Evolutionary conservation across 805 yeast species (phyloP).

Genomic region (Sporopachydermia lactativora): DNA sequence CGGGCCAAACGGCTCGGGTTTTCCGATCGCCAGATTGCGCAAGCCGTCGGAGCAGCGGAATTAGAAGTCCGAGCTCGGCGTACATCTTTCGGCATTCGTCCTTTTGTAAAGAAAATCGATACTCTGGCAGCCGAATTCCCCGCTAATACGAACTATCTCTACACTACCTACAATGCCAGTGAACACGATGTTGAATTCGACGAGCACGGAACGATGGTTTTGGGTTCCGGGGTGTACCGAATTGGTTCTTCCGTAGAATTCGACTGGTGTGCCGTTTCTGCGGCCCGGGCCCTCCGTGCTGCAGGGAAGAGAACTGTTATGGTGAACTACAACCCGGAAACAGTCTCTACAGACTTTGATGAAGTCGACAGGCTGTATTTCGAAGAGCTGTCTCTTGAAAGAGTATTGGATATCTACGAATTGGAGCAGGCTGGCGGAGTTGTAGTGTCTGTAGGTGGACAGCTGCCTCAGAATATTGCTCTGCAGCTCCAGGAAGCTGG

Average conservation of each 20-base stretch:
- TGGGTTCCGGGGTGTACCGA: constrained; percentile 98
- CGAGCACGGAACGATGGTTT: constrained; percentile 85
- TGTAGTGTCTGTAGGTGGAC: constrained; percentile 96
- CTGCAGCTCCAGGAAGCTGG: constrained; percentile 65
- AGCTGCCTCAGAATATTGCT: constrained; percentile 95
- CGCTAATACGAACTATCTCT: constrained; percentile 87
- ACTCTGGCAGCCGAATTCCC: constrained; percentile 99
- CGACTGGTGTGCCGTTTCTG: constrained; percentile 98
- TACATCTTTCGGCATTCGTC: constrained; percentile 65
- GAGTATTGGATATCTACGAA: constrained; percentile 95
- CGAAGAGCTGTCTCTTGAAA: constrained; percentile 88
- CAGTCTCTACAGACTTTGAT: constrained; percentile 95
- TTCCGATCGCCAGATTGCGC: constrained; percentile 86
- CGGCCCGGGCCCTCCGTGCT: constrained; percentile 87
- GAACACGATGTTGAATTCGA: constrained; percentile 71
- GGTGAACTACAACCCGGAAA: constrained; percentile 97
- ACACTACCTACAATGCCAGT: constrained; percentile 91
- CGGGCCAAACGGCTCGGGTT: constrained; percentile 90
- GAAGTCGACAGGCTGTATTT: constrained; percentile 96
- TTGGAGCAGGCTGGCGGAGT: constrained; percentile 82
- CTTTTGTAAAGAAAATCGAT: constrained; percentile 93
- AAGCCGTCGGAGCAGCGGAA: constrained; percentile 61
- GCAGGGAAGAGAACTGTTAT: constrained; percentile 82
- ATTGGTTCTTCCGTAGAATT: constrained; percentile 98
- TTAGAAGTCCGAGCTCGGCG: constrained; percentile 72